phyloP scores from a whole-genome alignment of 257 asterid species.

The Gentiana straminea region DNA sequence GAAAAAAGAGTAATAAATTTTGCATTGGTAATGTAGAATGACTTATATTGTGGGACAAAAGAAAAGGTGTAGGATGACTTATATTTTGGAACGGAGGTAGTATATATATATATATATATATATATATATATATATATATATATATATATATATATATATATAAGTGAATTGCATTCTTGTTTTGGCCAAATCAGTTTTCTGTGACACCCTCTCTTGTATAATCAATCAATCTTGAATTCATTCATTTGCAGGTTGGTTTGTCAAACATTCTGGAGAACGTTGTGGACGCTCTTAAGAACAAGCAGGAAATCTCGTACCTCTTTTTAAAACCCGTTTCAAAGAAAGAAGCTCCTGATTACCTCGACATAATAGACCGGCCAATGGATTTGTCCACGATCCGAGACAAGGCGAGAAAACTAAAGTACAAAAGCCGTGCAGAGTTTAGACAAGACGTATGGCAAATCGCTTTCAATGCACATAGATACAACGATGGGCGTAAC shows the following conservation, averaged over 20 bases:
- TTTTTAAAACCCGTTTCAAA: constrained; percentile 82
- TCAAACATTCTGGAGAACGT: constrained; percentile 66
- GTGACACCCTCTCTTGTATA: too few relatives aligned
- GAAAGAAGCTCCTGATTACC: constrained; percentile 95
- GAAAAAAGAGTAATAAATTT: too few relatives aligned
- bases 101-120: too few relatives aligned
- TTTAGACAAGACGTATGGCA: constrained; percentile 81
- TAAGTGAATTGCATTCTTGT: too few relatives aligned
- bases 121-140: too few relatives aligned
- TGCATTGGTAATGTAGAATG: too few relatives aligned
- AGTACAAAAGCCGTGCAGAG: constrained; percentile 69
- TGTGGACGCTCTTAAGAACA: constrained; percentile 56
- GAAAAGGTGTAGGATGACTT: too few relatives aligned
- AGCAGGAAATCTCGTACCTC: constrained; percentile 58
- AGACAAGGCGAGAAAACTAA: constrained; percentile 63
- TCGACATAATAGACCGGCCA: constrained; percentile 42
- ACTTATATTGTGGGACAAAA: too few relatives aligned
- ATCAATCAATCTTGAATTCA: neutral
- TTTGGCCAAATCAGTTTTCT: too few relatives aligned
- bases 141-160: too few relatives aligned
- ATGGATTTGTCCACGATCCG: constrained; percentile 88
- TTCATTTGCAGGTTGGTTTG: constrained; percentile 59
- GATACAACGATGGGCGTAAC: constrained; percentile 63
- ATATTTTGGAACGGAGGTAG: too few relatives aligned
- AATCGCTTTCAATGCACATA: constrained; percentile 74